These are phyloP conservation scores for Fraxinus ornus DNA, from an alignment of 305 asterid genomes.

Conservation along the genomic window DNA sequence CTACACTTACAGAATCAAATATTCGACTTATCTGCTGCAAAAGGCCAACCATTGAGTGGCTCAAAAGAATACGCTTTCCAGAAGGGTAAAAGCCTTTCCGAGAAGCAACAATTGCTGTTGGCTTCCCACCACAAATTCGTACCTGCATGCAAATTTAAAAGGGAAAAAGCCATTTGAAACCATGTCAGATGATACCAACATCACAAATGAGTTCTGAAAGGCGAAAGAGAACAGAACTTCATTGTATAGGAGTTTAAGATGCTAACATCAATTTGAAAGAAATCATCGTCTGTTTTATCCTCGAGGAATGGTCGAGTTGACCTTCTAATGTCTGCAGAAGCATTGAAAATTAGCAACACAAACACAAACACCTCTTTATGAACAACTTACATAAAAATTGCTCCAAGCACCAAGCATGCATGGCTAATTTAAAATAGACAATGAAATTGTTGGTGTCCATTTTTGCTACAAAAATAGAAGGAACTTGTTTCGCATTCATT, in stretches of 20 bases:
- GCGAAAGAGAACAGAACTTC: conserved; percentile 6
- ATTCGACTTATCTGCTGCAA: conserved; percentile 73
- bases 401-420: not conserved
- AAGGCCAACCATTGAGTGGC: conserved; percentile 69
- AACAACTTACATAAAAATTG: conserved; percentile 11
- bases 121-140: conserved; percentile 76
- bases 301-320: conserved; percentile 71
- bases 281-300: conserved; percentile 79
- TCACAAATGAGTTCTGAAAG: conserved; percentile 7
- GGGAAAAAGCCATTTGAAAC: not conserved
- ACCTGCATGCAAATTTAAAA: conserved; percentile 43
- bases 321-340: conserved; percentile 71
- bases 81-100: conserved; percentile 74
- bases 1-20: conserved; percentile 66
- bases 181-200: not conserved
- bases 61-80: conserved; percentile 59
- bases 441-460: not conserved
- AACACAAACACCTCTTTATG: not conserved
- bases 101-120: conserved; percentile 77
- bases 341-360: conserved; percentile 20
- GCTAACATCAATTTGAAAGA: conserved; percentile 86
- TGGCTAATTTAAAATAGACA: not conserved
- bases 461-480: not conserved
- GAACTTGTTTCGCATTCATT: not conserved
- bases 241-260: conserved; percentile 24